Evolutionary conservation across 140 eudicot species (phyloP), one percentile per base, ranked within the genome.

Genomic region (Ambrosia hybrid): DNA sequence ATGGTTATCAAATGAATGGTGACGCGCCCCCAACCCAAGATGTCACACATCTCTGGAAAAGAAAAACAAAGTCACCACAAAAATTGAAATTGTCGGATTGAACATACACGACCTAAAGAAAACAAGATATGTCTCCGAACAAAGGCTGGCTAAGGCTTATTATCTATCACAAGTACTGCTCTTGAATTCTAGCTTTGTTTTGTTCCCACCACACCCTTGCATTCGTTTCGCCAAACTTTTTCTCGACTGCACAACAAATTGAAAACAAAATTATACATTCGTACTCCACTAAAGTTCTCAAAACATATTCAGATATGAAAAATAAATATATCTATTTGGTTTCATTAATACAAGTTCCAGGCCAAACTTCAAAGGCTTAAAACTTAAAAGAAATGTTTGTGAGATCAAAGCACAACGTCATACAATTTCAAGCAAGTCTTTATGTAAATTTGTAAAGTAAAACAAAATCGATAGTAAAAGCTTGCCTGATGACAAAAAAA

Each of bases 141-240:
- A 62, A 62, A 48, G 53, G 9, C 53, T 3, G 13, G 53, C 16
- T 12, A 14, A 53, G 21, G 45, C 21, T 48, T 49, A 4, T n/a
- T 74, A 55, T 83, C 75, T 77, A 77, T 86, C 79, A 86, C 79
- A 89, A 75, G 68, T 89, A 89, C 74, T 84, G 96, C 69, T 89
- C 88, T 67, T 89, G 93, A 82, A 89, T 87, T 71, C 96, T 75
- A 37, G 83, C 90, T 78, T 89, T 68, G 80, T 89, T 89, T 76
- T 87, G 91, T 58, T 89, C 96, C 96, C 96, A 89, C 96, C 96
- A 89, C 78, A 86, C 16, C 75, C 90, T 82, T 43, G 96, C 96
- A 49, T 86, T 88, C 82, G 85, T 73, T 73, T 89, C 96, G 46
- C 96, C 96, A 60, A 89, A 89, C 72, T 84, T 89, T 70, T 89